Evolutionary conservation across 768 basidiomycete genomes (phyloP).

Genomic region (Kwoniella pini): DNA sequence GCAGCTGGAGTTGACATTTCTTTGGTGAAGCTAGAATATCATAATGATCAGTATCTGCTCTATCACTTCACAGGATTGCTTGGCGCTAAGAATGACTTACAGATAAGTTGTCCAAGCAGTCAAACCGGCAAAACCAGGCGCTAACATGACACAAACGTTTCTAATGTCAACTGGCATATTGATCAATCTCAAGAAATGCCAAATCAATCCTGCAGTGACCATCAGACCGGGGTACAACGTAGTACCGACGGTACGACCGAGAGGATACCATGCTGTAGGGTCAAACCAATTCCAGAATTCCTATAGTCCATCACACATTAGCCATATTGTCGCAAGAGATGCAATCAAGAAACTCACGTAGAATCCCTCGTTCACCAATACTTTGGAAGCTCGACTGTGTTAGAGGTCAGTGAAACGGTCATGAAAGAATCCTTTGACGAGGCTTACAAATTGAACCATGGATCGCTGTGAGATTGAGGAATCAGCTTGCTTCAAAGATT

Average conservation of each 20-base stretch:
- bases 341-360: slow-evolving; percentile 77
- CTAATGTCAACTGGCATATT: slow-evolving; percentile 96
- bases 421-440: too few relatives aligned
- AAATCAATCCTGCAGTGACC: slow-evolving; percentile 97
- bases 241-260: slow-evolving; percentile 96
- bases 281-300: slow-evolving; percentile 99
- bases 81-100: slow-evolving; percentile 58
- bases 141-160: slow-evolving; percentile 93
- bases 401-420: background rate
- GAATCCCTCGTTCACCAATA: slow-evolving; percentile 89
- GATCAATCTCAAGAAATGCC: slow-evolving; percentile 80
- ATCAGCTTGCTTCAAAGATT: background rate
- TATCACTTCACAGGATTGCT: background rate
- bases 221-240: slow-evolving; percentile 98
- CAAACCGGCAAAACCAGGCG: slow-evolving; percentile 93
- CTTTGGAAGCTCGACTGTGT: slow-evolving; percentile 82
- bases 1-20: slow-evolving; percentile 95
- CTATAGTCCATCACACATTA: slow-evolving; percentile 59
- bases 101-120: slow-evolving; percentile 97
- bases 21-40: slow-evolving; percentile 76
- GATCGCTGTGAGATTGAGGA: slow-evolving; percentile 66
- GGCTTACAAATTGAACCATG: slow-evolving; percentile 98
- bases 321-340: too few relatives aligned
- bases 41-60: background rate
- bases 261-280: slow-evolving; percentile 98